A percentile compares a stretch with the other conserved stretches of the same genome.
Conservation (phyloP, 805 yeast genomes). For the Wickerhamomyces bisporus region DNA sequence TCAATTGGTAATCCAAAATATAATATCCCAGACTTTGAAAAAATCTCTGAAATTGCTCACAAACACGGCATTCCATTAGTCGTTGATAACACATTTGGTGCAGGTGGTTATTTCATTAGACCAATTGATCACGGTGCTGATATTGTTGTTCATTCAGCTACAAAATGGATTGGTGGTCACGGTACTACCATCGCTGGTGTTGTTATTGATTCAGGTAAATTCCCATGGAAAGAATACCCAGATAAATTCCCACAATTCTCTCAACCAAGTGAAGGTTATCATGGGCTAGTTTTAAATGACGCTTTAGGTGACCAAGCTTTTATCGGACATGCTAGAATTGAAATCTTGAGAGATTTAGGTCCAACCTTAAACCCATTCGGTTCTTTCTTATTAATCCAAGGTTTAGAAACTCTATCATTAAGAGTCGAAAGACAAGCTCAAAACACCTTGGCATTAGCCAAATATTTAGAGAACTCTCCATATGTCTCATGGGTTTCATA, state of each 20-base stretch:
- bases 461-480: constrained; percentile 64
- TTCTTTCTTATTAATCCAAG: constrained; percentile 80
- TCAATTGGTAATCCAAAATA: constrained; percentile 91
- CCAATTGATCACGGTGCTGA: constrained; percentile 92
- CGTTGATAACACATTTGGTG: constrained; percentile 95
- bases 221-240: constrained; percentile 85
- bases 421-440: constrained; percentile 89
- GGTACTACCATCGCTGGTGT: constrained; percentile 95
- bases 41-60: constrained; percentile 71
- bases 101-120: constrained; percentile 83
- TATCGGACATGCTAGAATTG: constrained; percentile 76
- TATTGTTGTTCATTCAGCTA: constrained; percentile 88
- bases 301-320: constrained; percentile 77
- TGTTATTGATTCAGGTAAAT: constrained; percentile 84
- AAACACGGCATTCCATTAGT: constrained; percentile 84
- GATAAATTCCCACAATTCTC: constrained; percentile 89
- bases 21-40: constrained; percentile 87
- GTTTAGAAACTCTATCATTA: constrained; percentile 88
- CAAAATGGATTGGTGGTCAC: constrained; percentile 98
- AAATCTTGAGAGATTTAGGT: constrained; percentile 87
- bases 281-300: constrained; percentile 78
- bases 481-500: constrained; percentile 88
- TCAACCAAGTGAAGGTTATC: constrained; percentile 89
- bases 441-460: constrained; percentile 78
- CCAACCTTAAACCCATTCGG: constrained; percentile 86